phyloP scores from a whole-genome alignment of 106 monocot genomes.

The Dendrobium chrysotoxum region DNA sequence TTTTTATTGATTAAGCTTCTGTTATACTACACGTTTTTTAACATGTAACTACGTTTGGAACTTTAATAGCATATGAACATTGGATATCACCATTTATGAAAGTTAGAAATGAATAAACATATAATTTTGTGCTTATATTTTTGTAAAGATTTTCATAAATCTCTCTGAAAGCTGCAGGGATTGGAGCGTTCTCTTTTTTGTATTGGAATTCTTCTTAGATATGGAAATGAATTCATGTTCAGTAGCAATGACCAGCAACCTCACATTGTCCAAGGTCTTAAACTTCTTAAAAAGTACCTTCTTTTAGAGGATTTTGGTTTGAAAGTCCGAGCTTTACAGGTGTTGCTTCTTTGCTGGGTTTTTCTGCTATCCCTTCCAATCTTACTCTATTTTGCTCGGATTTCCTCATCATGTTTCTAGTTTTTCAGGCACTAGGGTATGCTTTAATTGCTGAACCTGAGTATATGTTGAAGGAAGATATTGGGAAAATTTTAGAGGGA shows the following conservation, averaged over 20 bases:
- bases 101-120: not conserved
- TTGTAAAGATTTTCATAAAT: not conserved
- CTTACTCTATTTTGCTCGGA: not conserved
- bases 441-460: constrained; percentile 85
- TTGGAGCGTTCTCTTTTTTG: constrained; percentile 91
- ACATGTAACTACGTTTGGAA: not conserved
- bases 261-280: constrained; percentile 43
- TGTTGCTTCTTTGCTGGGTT: constrained; percentile 9
- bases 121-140: not conserved
- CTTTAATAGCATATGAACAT: not conserved
- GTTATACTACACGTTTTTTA: not conserved
- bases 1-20: not conserved
- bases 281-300: constrained; percentile 67
- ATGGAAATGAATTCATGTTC: constrained; percentile 58
- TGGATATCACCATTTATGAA: not conserved
- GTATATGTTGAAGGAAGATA: constrained; percentile 82
- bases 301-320: constrained; percentile 70
- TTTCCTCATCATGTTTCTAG: not conserved
- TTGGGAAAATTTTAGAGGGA: constrained; percentile 64
- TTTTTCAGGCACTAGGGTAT: constrained; percentile 77
- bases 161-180: constrained; percentile 42
- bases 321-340: constrained; percentile 95
- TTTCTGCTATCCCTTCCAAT: not conserved
- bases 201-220: constrained; percentile 82
- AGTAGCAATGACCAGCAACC: constrained; percentile 26